phyloP scores from a whole-genome alignment of 2,329 filamentous ascomycete genomes.

The Penicillium psychrosexuale region DNA sequence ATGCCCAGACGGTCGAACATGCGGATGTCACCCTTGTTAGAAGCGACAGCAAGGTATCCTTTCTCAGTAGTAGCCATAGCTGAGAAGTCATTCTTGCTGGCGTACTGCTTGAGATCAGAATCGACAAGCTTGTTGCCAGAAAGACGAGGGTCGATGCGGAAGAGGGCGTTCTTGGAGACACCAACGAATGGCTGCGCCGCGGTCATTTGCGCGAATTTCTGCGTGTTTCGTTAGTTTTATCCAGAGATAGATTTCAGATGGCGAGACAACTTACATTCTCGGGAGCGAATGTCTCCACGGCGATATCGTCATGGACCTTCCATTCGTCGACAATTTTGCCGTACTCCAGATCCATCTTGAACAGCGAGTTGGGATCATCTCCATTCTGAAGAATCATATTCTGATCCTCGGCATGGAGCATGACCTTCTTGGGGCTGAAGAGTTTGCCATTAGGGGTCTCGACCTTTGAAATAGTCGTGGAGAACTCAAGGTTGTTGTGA shows the following conservation, averaged over 20 bases:
- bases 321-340: constrained; percentile 98
- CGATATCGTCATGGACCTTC: constrained; percentile 96
- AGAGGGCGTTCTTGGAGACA: constrained; percentile 87
- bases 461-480: constrained; percentile 95
- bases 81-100: constrained; percentile 95
- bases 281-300: constrained; percentile 85
- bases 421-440: constrained; percentile 94
- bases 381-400: constrained; percentile 85
- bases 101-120: constrained; percentile 89
- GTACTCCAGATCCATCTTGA: constrained; percentile 96
- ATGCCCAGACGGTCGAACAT: constrained; percentile 95
- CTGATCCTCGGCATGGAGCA: constrained; percentile 86
- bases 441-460: constrained; percentile 80
- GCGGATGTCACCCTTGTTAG: constrained; percentile 95
- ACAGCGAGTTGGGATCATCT: constrained; percentile 82
- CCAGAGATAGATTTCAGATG: not conserved
- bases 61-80: constrained; percentile 92
- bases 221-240: constrained; percentile 25
- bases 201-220: constrained; percentile 97
- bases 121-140: constrained; percentile 91
- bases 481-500: constrained; percentile 91
- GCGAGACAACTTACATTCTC: constrained; percentile 61
- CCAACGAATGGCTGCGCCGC: constrained; percentile 92
- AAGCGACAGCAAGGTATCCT: constrained; percentile 93
- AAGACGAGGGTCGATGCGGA: constrained; percentile 87